Conservation (phyloP, 345 rosid genomes). For the Lepidium sativum region DNA sequence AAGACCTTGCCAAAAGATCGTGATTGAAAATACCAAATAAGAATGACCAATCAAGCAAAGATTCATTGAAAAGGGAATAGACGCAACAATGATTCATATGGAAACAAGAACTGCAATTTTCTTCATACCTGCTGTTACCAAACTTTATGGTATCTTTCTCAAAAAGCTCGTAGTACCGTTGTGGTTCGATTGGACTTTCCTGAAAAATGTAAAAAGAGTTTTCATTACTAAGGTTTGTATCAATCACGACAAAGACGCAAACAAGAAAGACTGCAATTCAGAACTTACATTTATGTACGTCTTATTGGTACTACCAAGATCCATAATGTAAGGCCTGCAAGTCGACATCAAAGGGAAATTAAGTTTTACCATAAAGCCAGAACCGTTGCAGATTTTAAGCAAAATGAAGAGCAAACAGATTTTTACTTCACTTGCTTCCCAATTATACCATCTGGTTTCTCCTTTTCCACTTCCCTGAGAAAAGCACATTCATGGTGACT, state of each 20-base stretch:
- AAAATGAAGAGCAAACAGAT: background rate
- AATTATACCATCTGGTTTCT: constrained; percentile 62
- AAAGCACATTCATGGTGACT: constrained; percentile 14
- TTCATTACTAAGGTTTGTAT: background rate
- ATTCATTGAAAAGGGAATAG: background rate
- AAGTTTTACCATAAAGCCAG: background rate
- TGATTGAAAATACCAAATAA: background rate
- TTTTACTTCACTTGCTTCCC: constrained; percentile 61
- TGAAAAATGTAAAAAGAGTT: constrained; percentile 28
- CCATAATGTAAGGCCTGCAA: constrained; percentile 87
- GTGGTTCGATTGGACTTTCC: constrained; percentile 82
- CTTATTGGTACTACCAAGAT: constrained; percentile 96
- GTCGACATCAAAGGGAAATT: constrained; percentile 7
- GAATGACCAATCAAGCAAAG: background rate
- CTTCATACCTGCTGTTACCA: constrained; percentile 84
- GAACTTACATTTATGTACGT: constrained; percentile 75
- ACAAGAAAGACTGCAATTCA: constrained; percentile 4
- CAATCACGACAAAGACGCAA: background rate
- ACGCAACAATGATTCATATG: background rate
- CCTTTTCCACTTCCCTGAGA: constrained; percentile 69
- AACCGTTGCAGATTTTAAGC: background rate
- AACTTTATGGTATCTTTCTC: constrained; percentile 94
- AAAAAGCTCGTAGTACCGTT: constrained; percentile 83
- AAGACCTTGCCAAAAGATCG: background rate
- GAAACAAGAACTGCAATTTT: background rate